These are phyloP conservation scores for Aspergillus puulaauensis DNA, from an alignment of 2,329 filamentous ascomycete genomes.

Conservation along the genomic window DNA sequence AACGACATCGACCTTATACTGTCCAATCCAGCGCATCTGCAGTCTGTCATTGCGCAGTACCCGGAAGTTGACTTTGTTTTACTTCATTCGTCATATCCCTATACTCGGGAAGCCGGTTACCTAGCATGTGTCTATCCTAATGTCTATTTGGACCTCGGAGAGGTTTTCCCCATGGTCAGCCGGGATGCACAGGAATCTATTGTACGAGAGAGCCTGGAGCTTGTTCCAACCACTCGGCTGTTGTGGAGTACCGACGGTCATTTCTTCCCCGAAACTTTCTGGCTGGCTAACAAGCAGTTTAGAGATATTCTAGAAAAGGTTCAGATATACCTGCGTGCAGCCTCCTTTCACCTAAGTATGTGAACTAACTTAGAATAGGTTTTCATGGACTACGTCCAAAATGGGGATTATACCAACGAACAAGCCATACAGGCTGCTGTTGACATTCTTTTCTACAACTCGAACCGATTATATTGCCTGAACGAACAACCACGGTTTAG, in stretches of 20 bases:
- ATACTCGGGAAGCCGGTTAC: constrained; percentile 74
- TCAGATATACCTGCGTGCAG: background rate
- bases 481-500: constrained; percentile 35
- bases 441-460: constrained; percentile 73
- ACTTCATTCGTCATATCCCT: constrained; percentile 79
- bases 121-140: constrained; percentile 75
- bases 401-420: constrained; percentile 58
- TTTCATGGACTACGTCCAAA: constrained; percentile 65
- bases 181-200: constrained; percentile 72
- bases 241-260: constrained; percentile 81
- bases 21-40: constrained; percentile 73
- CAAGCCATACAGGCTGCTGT: constrained; percentile 66
- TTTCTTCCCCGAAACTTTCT: constrained; percentile 75
- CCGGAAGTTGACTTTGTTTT: constrained; percentile 71
- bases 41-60: constrained; percentile 69
- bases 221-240: constrained; percentile 73
- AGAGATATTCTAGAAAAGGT: constrained; percentile 69
- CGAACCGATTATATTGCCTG: constrained; percentile 72
- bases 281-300: constrained; percentile 70
- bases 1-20: constrained; percentile 70
- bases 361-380: constrained; percentile 47
- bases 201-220: constrained; percentile 70
- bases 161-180: constrained; percentile 77
- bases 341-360: constrained; percentile 15
- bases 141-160: constrained; percentile 78